These are phyloP conservation scores for Rhizophora apiculata DNA, from an alignment of 345 rosid species.

Conservation along the genomic window DNA sequence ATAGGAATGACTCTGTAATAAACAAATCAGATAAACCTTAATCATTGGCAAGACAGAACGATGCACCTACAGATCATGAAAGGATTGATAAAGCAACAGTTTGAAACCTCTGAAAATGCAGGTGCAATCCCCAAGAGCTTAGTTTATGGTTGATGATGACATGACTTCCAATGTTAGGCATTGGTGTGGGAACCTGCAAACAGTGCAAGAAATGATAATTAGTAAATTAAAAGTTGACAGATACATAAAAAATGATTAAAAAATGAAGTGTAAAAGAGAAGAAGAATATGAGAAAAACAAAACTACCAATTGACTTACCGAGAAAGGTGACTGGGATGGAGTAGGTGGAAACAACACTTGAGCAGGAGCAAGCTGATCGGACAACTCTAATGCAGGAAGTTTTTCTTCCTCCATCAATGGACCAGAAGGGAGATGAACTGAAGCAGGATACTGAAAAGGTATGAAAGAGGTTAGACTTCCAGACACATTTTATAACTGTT, in stretches of 20 bases:
- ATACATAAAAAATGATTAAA: neutral
- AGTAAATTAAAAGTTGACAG: conserved; percentile 6
- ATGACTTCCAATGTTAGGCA: conserved; percentile 75
- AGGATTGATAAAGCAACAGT: conserved; percentile 2
- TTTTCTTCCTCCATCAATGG: conserved; percentile 83
- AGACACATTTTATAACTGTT: neutral
- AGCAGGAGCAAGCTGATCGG: conserved; percentile 79
- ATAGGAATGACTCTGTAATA: conserved; percentile 73
- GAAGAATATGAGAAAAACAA: neutral
- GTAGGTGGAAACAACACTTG: conserved; percentile 82
- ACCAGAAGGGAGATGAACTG: conserved; percentile 60
- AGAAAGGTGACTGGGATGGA: conserved; percentile 63
- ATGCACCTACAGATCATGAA: conserved; percentile 5
- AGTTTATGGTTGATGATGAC: conserved; percentile 84
- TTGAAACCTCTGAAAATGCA: conserved; percentile 89
- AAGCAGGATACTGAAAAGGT: conserved; percentile 53
- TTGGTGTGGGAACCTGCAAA: conserved; percentile 66
- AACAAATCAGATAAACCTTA: neutral
- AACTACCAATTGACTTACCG: conserved; percentile 55
- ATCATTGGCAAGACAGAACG: neutral
- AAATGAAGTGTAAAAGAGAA: too few relatives aligned
- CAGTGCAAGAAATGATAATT: conserved; percentile 8
- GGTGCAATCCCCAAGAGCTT: conserved; percentile 57
- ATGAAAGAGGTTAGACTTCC: conserved; percentile 16
- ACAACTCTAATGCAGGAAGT: conserved; percentile 57